phyloP scores from a whole-genome alignment of 768 basidiomycete species.

The Amanita fuliginea region DNA sequence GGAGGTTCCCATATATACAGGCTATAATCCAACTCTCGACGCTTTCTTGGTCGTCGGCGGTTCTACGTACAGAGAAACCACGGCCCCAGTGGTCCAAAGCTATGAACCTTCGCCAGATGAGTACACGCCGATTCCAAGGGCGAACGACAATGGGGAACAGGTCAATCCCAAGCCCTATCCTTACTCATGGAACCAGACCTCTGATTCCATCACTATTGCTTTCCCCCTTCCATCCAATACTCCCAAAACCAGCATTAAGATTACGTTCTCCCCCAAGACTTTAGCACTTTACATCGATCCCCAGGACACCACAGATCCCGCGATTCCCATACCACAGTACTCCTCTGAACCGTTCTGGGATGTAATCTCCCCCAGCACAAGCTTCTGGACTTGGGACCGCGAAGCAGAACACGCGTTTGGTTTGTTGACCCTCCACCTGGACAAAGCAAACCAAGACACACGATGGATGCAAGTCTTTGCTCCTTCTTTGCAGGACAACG shows the following conservation, averaged over 20 bases:
- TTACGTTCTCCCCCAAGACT: constrained; percentile 52
- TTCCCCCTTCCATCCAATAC: constrained; percentile 75
- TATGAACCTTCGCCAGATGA: constrained; percentile 60
- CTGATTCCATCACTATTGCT: constrained; percentile 73
- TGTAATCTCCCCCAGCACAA: constrained; percentile 60
- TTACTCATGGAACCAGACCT: constrained; percentile 89
- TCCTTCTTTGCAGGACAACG: constrained; percentile 29
- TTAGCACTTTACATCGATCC: constrained; percentile 52
- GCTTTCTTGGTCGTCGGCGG: constrained; percentile 50
- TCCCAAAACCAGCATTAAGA: constrained; percentile 49
- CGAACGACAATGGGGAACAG: constrained; percentile 28
- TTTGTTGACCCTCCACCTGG: constrained; percentile 72
- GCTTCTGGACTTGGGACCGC: constrained; percentile 90
- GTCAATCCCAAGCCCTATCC: constrained; percentile 50
- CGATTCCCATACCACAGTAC: constrained; percentile 43
- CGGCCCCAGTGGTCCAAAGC: constrained; percentile 17
- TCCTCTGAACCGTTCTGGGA: constrained; percentile 68
- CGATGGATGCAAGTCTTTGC: constrained; percentile 86
- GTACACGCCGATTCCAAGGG: constrained; percentile 56
- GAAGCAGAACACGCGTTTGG: constrained; percentile 60
- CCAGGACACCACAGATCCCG: constrained; percentile 15
- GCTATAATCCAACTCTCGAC: constrained; percentile 32
- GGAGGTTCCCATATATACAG: constrained; percentile 54
- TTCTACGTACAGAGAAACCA: constrained; percentile 38
- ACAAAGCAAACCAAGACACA: constrained; percentile 75